These are phyloP conservation scores for Colletotrichum filicis DNA, from an alignment of 2,329 filamentous ascomycete species.

Conservation along the genomic window DNA sequence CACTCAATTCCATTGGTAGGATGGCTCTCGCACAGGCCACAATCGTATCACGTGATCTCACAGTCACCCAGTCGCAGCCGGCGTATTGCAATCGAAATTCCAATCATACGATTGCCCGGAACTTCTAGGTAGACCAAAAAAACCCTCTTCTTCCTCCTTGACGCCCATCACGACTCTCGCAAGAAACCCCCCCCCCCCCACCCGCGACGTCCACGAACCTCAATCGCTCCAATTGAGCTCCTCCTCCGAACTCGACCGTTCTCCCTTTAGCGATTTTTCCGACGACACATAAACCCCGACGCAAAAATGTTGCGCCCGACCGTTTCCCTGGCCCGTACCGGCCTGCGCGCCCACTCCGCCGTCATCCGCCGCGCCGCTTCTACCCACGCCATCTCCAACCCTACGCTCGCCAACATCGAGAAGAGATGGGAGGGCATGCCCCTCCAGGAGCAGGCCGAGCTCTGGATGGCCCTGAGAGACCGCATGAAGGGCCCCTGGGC, in stretches of 20 bases:
- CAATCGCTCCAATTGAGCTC: constrained; percentile 46
- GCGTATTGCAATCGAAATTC: constrained; percentile 36
- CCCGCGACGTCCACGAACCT: constrained; percentile 19
- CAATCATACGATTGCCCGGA: constrained; percentile 37
- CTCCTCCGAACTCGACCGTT: constrained; percentile 30
- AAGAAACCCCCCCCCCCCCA: constrained; percentile 1
- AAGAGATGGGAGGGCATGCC: constrained; percentile 99
- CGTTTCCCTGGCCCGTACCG: constrained; percentile 63
- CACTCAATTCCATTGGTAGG: constrained; percentile 13
- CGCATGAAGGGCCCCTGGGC: constrained; percentile 99
- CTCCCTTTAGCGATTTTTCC: constrained; percentile 32
- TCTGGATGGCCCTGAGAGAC: constrained; percentile 98
- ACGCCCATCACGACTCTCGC: constrained; percentile 18
- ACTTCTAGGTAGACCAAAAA: constrained; percentile 35
- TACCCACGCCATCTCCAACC: constrained; percentile 96
- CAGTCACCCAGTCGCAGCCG: constrained; percentile 31
- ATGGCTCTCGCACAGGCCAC: constrained; percentile 3
- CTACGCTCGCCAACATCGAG: constrained; percentile 97
- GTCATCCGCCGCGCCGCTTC: constrained; percentile 67
- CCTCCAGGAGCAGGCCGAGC: constrained; percentile 97
- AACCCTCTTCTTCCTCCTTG: constrained; percentile 35
- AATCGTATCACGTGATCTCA: neutral
- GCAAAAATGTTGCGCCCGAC: constrained; percentile 64
- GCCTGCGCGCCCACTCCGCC: constrained; percentile 53
- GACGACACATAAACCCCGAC: constrained; percentile 32